Percentiles rank a stretch among this genome's conserved stretches.
phyloP scores from a whole-genome alignment of 1,284 basidiomycete species.

The Trichosporon coremiiforme region DNA sequence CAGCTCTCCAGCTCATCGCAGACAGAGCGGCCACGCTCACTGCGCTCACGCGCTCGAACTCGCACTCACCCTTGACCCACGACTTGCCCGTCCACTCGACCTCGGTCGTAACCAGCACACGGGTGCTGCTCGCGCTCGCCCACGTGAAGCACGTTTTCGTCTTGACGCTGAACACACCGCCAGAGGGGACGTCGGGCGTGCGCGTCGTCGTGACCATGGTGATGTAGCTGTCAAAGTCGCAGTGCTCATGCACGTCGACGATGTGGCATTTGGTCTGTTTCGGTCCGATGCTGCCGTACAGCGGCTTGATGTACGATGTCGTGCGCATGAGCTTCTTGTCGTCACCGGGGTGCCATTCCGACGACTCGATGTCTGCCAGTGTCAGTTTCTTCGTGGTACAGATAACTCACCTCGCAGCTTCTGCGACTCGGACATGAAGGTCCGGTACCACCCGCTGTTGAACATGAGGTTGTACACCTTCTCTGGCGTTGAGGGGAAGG shows the following conservation, averaged over 20 bases:
- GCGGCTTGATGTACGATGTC: conserved; percentile 94
- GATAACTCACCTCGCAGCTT: conserved; percentile 73
- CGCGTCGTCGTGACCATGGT: conserved; percentile 83
- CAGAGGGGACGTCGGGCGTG: conserved; percentile 93
- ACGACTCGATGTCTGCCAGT: conserved; percentile 81
- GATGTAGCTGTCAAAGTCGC: conserved; percentile 83
- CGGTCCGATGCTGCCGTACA: conserved; percentile 84
- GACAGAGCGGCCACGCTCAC: neutral
- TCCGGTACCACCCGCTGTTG: conserved; percentile 91
- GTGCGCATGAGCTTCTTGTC: conserved; percentile 77
- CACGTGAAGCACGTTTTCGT: conserved; percentile 93
- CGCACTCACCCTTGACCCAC: conserved; percentile 88
- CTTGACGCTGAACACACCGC: conserved; percentile 87
- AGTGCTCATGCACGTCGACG: conserved; percentile 75
- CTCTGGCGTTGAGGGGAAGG: conserved; percentile 86
- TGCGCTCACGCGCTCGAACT: too few relatives aligned
- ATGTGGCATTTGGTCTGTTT: conserved; percentile 95
- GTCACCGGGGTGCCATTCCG: conserved; percentile 80
- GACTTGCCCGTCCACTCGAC: conserved; percentile 96
- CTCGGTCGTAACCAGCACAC: conserved; percentile 81
- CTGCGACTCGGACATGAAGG: conserved; percentile 85
- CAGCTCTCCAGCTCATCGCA: neutral
- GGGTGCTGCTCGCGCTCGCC: conserved; percentile 76
- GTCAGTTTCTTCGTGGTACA: neutral
- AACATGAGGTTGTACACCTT: conserved; percentile 96